Percentiles rank a stretch among this genome's conserved stretches.
These are phyloP conservation scores for Scenedesmus sp. DNA, from an alignment of 163 green algal species.

Conservation along the genomic window DNA sequence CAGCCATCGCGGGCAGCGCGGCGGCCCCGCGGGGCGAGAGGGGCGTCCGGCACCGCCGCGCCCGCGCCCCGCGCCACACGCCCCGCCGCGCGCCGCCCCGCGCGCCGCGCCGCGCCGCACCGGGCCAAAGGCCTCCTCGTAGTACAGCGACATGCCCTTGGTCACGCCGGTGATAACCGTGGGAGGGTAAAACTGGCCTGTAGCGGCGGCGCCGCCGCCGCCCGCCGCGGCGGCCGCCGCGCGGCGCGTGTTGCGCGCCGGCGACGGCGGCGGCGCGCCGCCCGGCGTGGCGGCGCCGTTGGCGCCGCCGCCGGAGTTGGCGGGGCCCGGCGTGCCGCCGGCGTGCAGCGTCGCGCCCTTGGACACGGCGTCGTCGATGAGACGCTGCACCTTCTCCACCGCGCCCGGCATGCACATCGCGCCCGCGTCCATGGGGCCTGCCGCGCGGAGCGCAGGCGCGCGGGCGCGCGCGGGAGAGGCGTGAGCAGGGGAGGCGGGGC, in stretches of 20 bases:
- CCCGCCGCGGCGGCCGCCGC: not conserved
- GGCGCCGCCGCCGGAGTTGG: conserved; percentile 4
- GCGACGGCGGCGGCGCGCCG: not conserved
- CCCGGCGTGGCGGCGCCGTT: too few species aligned
- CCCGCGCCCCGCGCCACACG: too few species aligned
- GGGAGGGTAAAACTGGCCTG: conserved; percentile 96
- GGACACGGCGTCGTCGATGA: conserved; percentile 92
- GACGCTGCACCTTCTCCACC: conserved; percentile 79
- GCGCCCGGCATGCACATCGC: conserved; percentile 89
- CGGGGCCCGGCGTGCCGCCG: conserved; percentile 72
- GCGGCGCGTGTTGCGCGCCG: too few species aligned
- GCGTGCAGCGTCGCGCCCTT: conserved; percentile 84
- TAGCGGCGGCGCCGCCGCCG: not conserved
- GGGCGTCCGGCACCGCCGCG: too few species aligned
- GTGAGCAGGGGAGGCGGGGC: too few species aligned
- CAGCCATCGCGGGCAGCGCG: too few species aligned
- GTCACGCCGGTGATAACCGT: conserved; percentile 90
- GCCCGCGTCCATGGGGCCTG: conserved; percentile 81
- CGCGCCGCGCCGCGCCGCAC: conserved; percentile 74
- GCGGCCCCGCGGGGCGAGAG: too few species aligned
- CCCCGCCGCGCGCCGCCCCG: too few species aligned
- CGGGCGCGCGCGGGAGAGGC: too few species aligned
- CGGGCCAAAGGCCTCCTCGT: conserved; percentile 96
- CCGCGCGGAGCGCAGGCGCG: not conserved
- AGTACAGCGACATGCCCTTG: conserved; percentile 90